Base-by-base conservation (phyloP, 2,329 filamentous ascomycete species). In the Colletotrichum filicis region DNA sequence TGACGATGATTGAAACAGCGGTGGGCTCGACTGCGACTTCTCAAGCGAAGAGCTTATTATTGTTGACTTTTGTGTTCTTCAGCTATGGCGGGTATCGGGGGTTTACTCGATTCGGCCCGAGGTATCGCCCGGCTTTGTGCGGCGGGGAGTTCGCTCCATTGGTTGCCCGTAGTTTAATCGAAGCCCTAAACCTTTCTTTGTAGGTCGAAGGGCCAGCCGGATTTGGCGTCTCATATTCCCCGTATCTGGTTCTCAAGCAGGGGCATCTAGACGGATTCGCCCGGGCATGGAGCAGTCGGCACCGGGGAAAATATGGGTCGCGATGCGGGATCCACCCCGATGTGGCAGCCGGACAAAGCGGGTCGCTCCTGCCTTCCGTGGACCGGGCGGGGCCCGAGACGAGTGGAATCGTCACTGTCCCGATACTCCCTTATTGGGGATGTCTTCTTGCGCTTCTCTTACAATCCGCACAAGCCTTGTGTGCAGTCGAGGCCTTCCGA, bases 391-490 rank as follows among this genome's bases (percentile, higher is more conserved):
- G 11, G 32, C 9, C 11, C 52, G 49, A 52, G 32, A 5, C 28
- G 8, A 46, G 52, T 65, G 52, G 52, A 24, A 35, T 3, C 4
- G 19, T n/a, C 42, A n/a, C 16, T 19, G 7, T n/a, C 16, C 42
- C 42, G 14, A 19, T 3, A 5, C 14, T 42, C 37, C 37, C 19
- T 49, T 8, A n/a, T 49, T 7, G 16, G 42, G 42, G 19, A 49
- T 49, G 24, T 14, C 49, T 35, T 24, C 4, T 16, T 16, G 24
- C 30, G 8, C 22, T 12, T 12, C n/a, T 19, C 28, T 75, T 75
- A 79, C 30, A 81, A 73, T 4, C 80, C 77, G 56, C 80, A 82
- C 26, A 76, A 71, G n/a, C 79, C 79, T 61, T 77, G 75, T 16
- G 75, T 76, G 74, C 79, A 81, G 61, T 77, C 74, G 46, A 78